Percentiles rank a stretch among this genome's conserved stretches.
These are phyloP conservation scores for Podochytrium sp. DNA, from an alignment of 192 early-diverging fungal species.

Conservation along the genomic window DNA sequence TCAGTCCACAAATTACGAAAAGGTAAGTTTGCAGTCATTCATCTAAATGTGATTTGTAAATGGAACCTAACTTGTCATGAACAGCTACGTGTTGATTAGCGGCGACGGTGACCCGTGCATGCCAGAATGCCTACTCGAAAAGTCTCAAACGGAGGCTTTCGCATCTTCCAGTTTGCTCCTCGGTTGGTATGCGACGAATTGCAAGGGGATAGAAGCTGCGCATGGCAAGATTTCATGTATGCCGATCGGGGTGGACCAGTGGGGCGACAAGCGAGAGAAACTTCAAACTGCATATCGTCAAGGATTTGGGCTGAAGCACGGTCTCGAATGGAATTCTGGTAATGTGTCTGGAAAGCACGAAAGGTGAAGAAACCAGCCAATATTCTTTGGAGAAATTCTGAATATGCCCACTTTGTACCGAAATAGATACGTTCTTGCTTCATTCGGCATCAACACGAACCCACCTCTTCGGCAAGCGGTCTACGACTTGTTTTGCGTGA, in stretches of 20 bases:
- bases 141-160: not conserved
- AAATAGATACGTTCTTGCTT: conserved; percentile 3
- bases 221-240: not conserved
- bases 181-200: conserved; percentile 1
- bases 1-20: not conserved
- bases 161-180: not conserved
- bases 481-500: conserved; percentile 9
- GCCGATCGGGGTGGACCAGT: not conserved
- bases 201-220: not conserved
- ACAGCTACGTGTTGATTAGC: not conserved
- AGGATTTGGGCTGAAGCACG: not conserved
- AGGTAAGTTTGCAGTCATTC: not conserved
- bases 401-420: not conserved
- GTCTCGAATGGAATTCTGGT: not conserved
- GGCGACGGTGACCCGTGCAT: conserved; percentile 5
- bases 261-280: not conserved
- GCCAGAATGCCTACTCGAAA: not conserved
- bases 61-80: not conserved
- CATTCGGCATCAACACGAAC: not conserved
- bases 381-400: too few species aligned
- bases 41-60: not conserved
- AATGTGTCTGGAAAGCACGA: not conserved
- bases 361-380: not conserved
- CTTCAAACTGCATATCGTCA: not conserved
- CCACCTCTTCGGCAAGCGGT: not conserved